Evolutionary conservation across 306 rosid genomes (phyloP).

Genomic region (Chamaecrista fasciculata): DNA sequence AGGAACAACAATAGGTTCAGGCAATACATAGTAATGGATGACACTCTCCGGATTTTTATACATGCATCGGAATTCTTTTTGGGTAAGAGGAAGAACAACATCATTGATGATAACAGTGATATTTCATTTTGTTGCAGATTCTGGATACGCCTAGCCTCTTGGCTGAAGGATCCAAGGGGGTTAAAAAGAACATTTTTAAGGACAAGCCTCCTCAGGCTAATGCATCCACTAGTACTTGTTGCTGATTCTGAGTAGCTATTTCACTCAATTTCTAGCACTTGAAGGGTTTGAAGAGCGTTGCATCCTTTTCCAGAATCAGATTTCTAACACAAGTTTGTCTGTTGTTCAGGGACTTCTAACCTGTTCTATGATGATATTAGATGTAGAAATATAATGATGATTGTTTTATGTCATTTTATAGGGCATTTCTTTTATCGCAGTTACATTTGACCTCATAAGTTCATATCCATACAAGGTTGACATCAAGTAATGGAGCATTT

Average conservation of each 20-base stretch:
- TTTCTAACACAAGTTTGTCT: constrained; percentile 21
- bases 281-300: constrained; percentile 7
- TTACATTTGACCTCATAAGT: constrained; percentile 6
- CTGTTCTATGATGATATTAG: constrained; percentile 17
- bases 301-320: constrained; percentile 26
- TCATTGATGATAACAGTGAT: neutral
- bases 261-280: constrained; percentile 16
- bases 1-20: neutral
- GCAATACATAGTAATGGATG: neutral
- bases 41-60: neutral
- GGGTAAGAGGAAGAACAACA: constrained; percentile 3
- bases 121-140: constrained; percentile 49
- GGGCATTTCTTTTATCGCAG: constrained; percentile 13
- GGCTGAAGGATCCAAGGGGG: constrained; percentile 81
- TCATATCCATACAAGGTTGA: constrained; percentile 11
- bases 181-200: constrained; percentile 76
- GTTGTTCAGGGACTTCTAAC: constrained; percentile 20
- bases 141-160: constrained; percentile 79
- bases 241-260: constrained; percentile 46
- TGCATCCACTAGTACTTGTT: constrained; percentile 66
- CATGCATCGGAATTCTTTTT: neutral
- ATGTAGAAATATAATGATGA: constrained; percentile 22
- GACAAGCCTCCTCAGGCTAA: constrained; percentile 53
- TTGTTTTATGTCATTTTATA: neutral
- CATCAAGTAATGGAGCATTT: neutral